phyloP scores from a whole-genome alignment of 225 moss, liverwort and hornwort species.

The Antitrichia curtipendula region DNA sequence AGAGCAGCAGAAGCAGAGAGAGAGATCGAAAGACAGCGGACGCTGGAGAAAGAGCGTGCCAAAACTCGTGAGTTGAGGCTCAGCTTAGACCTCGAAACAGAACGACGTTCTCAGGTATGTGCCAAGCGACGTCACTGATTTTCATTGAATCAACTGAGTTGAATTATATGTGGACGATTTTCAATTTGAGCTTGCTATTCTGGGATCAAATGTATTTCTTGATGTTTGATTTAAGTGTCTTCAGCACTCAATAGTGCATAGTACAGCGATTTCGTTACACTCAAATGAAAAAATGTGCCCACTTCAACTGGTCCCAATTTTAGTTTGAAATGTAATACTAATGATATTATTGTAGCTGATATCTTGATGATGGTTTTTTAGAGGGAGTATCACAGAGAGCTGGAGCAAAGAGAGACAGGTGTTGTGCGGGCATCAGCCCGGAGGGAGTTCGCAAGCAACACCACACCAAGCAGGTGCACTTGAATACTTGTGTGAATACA shows the following conservation, averaged over 20 bases:
- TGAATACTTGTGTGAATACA: not conserved
- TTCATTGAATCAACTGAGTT: not conserved
- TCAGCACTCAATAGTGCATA: not conserved
- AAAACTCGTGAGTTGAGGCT: slow-evolving; percentile 82
- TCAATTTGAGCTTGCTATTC: not conserved
- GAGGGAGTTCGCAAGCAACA: slow-evolving; percentile 60
- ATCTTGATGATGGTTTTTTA: not conserved
- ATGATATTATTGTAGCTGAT: not conserved
- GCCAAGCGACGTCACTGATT: not conserved
- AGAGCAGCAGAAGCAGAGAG: slow-evolving; percentile 69
- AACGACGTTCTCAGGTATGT: slow-evolving; percentile 69
- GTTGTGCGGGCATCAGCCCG: slow-evolving; percentile 53
- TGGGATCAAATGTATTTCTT: not conserved
- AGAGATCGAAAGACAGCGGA: slow-evolving; percentile 76
- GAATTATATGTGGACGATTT: not conserved
- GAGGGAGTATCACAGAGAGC: slow-evolving; percentile 80
- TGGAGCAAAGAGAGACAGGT: slow-evolving; percentile 83
- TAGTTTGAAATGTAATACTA: not conserved
- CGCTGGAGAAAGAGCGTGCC: slow-evolving; percentile 70
- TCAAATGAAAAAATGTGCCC: not conserved
- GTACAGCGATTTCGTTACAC: not conserved
- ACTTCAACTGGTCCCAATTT: not conserved
- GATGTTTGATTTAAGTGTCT: not conserved
- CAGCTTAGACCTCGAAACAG: slow-evolving; percentile 63
- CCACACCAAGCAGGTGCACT: slow-evolving; percentile 74